These are phyloP conservation scores for Nicotiana obtusifolia DNA, from an alignment of 257 asterid species.

Conservation along the genomic window DNA sequence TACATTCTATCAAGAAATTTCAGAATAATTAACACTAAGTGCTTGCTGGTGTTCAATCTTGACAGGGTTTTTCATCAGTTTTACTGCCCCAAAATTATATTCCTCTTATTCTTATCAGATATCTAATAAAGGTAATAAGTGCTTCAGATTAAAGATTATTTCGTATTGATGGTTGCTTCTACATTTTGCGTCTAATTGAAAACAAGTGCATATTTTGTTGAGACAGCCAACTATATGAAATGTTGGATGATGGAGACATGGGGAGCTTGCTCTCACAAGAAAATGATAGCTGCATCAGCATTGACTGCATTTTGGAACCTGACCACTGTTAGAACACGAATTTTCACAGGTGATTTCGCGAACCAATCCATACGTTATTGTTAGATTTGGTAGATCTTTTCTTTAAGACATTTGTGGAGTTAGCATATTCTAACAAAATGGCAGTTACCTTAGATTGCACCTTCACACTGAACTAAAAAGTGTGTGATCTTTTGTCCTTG, in stretches of 20 bases:
- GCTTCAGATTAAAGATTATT: not conserved
- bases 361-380: not conserved
- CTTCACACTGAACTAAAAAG: not conserved
- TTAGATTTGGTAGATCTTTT: not conserved
- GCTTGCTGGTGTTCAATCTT: not conserved
- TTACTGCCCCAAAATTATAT: constrained; percentile 62
- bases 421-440: not conserved
- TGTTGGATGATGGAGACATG: constrained; percentile 48
- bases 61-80: constrained; percentile 77
- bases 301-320: constrained; percentile 86
- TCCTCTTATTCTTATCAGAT: constrained; percentile 47
- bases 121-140: constrained; percentile 48
- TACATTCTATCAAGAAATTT: not conserved
- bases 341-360: constrained; percentile 58
- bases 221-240: constrained; percentile 41
- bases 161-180: not conserved
- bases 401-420: not conserved
- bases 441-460: not conserved
- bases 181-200: not conserved
- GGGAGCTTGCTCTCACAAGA: constrained; percentile 79
- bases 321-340: constrained; percentile 62
- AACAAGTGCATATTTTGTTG: not conserved
- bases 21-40: not conserved
- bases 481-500: constrained; percentile 5
- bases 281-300: constrained; percentile 58